These are phyloP conservation scores for Pseudotulostoma volvatum DNA, from an alignment of 495 filamentous ascomycete species.

Conservation along the genomic window DNA sequence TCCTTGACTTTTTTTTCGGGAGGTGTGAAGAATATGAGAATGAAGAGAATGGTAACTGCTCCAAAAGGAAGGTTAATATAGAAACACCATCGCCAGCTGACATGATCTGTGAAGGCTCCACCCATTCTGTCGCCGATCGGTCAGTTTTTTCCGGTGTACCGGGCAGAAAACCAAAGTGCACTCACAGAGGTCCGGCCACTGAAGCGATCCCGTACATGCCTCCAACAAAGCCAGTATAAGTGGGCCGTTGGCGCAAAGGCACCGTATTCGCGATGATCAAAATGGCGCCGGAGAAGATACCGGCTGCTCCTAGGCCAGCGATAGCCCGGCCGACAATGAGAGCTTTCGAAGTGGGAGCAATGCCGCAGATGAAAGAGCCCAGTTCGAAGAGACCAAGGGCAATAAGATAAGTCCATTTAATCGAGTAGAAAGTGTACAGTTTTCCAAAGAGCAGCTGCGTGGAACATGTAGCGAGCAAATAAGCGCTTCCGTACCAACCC, in stretches of 20 bases:
- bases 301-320: constrained; percentile 69
- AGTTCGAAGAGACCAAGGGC: constrained; percentile 69
- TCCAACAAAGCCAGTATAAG: constrained; percentile 60
- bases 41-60: constrained; percentile 41
- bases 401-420: constrained; percentile 54
- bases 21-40: constrained; percentile 43
- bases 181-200: constrained; percentile 52
- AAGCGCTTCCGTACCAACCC: constrained; percentile 61
- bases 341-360: constrained; percentile 53
- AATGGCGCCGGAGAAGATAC: constrained; percentile 67
- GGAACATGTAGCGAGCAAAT: constrained; percentile 55
- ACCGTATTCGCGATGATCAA: constrained; percentile 66
- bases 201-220: constrained; percentile 67
- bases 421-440: constrained; percentile 62
- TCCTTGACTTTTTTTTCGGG: constrained; percentile 26
- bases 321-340: constrained; percentile 77
- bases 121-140: constrained; percentile 25
- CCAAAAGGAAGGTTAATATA: constrained; percentile 56
- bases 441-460: constrained; percentile 63
- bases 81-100: constrained; percentile 47
- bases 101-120: constrained; percentile 46
- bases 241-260: constrained; percentile 51
- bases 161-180: neutral
- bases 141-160: constrained; percentile 14
- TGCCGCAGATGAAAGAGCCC: constrained; percentile 71